A percentile compares a stretch with the other conserved stretches of the same genome.
phyloP scores from a whole-genome alignment of 352 stramenopile species.

The Lagenidium sp. region DNA sequence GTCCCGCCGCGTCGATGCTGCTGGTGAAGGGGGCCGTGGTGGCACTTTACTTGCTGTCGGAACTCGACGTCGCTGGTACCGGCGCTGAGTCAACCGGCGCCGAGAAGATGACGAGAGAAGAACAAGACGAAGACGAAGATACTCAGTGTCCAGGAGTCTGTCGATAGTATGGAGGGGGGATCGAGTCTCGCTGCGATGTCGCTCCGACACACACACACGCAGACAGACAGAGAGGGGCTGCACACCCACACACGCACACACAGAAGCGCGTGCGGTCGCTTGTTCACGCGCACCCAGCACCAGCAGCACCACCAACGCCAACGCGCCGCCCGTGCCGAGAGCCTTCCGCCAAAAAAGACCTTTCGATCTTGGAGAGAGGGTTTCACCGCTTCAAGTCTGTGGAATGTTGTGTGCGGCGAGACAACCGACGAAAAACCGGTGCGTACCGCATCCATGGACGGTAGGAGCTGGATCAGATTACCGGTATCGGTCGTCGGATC shows the following conservation, averaged over 20 bases:
- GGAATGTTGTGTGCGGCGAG: slow-evolving; percentile 11
- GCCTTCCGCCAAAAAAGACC: slow-evolving; percentile 12
- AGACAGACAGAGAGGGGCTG: not conserved
- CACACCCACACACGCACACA: not conserved
- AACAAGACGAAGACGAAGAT: too few species aligned
- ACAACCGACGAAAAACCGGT: too few species aligned
- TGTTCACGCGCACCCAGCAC: too few species aligned
- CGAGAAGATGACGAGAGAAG: too few species aligned
- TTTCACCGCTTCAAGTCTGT: slow-evolving; percentile 22
- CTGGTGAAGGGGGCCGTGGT: not conserved
- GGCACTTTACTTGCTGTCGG: not conserved
- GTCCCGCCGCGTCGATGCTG: not conserved
- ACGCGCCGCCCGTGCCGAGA: slow-evolving; percentile 3
- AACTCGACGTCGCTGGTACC: not conserved
- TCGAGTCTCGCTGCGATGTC: too few species aligned
- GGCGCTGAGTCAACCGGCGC: not conserved
- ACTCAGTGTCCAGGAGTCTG: not conserved
- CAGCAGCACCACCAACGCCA: not conserved
- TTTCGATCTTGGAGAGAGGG: slow-evolving; percentile 21
- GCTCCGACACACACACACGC: too few species aligned
- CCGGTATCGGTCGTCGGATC: too few species aligned
- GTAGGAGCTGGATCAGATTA: too few species aligned
- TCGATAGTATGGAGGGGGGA: not conserved
- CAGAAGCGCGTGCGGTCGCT: not conserved
- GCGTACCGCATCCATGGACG: too few species aligned